Base-by-base conservation (phyloP, 805 yeast genomes). In the Saccharomycopsis selenospora region DNA sequence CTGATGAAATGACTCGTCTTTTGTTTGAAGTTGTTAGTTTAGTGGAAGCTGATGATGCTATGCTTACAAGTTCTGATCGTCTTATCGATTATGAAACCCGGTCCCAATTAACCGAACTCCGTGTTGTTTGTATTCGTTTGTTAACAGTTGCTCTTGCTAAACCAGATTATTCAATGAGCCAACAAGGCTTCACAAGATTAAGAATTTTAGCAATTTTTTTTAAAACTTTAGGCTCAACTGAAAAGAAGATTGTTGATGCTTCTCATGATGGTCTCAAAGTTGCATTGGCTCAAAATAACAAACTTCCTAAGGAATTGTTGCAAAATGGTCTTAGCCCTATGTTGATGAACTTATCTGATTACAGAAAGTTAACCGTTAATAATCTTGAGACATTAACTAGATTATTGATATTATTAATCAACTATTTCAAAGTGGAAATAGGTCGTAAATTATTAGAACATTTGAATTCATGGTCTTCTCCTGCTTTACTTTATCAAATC, bases 1-100 rank as follows among this genome's bases (percentile, higher is more conserved):
- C 85, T 56, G 98, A 93, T 48, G 98, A 95, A 60, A 67, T 93
- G 51, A 85, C 82, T 51, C 70, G 99, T 46, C 69, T 95, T 48
- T 67, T 93, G 7, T 77, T 86, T 50, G 99, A 93, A 61, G 96
- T 97, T 0, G 71, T 91, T 48, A 96, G 96, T 0, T 68, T 93
- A 43, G 97, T 93, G 5, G 99, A 93, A 66, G 98, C 99, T 0
- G 99, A 93, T 50, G 99, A 93, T 63, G 97, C 91, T 58, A 86
- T 96, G 2, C 70, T 95, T 53, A 88, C 96, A 0, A 86, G 89
- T 54, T 85, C 88, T 0, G 95, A 86, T 58, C 75, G 93, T 29
- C 79, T 88, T 1, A 77, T 85, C 42, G 99, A 93, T 59, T 82
- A 89, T 59, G 75, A 88, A 49, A 90, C 96, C 0, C 75, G 95